Percentiles rank a stretch among this genome's conserved stretches.
These are phyloP conservation scores for Pilatotrama ljubarskyi DNA, from an alignment of 768 basidiomycete species.

Conservation along the genomic window DNA sequence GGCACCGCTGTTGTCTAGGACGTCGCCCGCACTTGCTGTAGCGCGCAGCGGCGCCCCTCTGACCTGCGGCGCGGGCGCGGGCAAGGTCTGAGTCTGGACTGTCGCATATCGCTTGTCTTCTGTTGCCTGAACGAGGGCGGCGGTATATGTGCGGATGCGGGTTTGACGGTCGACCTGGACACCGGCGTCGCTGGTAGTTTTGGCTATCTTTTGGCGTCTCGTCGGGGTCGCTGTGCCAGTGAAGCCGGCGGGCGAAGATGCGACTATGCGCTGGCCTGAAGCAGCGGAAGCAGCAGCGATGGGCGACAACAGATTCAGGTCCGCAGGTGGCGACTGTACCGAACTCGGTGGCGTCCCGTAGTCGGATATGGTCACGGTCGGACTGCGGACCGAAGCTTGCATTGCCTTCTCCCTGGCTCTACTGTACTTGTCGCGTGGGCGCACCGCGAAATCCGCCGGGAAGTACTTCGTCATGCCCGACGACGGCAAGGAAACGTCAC, in stretches of 20 bases:
- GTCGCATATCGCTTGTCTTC: neutral
- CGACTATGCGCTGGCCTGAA: neutral
- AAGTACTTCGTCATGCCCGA: conserved; percentile 6
- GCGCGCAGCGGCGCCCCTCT: neutral
- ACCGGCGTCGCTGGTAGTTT: neutral
- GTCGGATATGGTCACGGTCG: neutral
- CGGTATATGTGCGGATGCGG: neutral
- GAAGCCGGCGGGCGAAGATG: neutral
- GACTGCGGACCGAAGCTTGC: neutral
- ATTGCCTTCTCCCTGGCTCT: neutral
- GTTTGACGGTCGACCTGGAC: conserved; percentile 3
- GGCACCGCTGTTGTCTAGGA: neutral
- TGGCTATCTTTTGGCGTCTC: neutral
- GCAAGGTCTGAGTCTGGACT: neutral
- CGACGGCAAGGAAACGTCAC: conserved; percentile 8
- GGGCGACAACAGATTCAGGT: neutral
- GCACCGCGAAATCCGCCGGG: neutral
- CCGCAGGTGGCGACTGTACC: neutral
- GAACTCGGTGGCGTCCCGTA: neutral
- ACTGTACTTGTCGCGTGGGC: neutral
- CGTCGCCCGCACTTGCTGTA: neutral
- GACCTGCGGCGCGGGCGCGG: neutral
- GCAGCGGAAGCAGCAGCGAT: neutral
- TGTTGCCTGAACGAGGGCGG: neutral
- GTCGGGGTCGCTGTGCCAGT: neutral